phyloP scores from a whole-genome alignment of 2,329 filamentous ascomycete genomes.

The Xylaria sp. region DNA sequence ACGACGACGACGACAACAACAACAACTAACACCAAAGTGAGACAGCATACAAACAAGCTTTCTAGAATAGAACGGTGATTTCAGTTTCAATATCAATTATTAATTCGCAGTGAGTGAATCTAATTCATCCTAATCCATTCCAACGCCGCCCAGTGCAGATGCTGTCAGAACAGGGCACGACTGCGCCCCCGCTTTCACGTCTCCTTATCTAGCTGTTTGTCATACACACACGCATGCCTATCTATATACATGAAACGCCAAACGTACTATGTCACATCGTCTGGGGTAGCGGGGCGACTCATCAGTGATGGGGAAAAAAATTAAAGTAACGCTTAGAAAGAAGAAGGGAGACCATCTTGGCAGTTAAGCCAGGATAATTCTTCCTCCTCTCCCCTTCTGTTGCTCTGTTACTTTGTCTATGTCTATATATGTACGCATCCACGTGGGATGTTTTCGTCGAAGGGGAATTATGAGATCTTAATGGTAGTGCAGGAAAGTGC shows the following conservation, averaged over 20 bases:
- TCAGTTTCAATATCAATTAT: not conserved
- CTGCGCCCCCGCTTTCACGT: not conserved
- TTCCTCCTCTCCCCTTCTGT: not conserved
- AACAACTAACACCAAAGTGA: too few species aligned
- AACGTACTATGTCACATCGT: slow-evolving; percentile 3
- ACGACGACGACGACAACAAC: too few species aligned
- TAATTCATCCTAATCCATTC: not conserved
- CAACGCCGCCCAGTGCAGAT: slow-evolving; percentile 23
- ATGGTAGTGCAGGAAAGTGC: slow-evolving; percentile 7
- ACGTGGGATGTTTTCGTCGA: not conserved
- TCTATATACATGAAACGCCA: not conserved
- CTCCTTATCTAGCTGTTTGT: not conserved
- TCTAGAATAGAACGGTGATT: too few species aligned
- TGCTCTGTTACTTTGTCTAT: slow-evolving; percentile 6
- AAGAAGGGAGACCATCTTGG: not conserved
- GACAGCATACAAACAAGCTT: too few species aligned
- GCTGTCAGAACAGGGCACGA: not conserved
- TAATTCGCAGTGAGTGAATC: not conserved
- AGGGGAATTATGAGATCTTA: not conserved
- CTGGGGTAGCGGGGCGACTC: not conserved
- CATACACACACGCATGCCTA: not conserved
- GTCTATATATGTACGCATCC: not conserved
- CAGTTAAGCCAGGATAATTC: not conserved
- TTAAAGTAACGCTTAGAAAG: not conserved
- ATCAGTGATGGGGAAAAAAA: not conserved